Evolutionary conservation across 441 rosid genomes (phyloP).

Genomic region (Mallotus japonicus): DNA sequence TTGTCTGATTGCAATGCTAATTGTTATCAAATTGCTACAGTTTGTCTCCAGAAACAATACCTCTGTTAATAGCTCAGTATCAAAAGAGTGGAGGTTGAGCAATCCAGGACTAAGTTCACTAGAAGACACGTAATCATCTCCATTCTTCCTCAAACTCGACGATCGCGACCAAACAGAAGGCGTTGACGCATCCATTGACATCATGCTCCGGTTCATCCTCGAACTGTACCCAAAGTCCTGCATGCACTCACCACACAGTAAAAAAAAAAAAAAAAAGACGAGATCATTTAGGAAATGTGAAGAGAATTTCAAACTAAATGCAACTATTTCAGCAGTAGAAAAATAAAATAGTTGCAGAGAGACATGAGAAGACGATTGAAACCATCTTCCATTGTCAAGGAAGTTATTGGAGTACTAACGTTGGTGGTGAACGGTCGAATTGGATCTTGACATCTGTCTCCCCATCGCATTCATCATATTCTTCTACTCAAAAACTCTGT

Average conservation of each 20-base stretch:
- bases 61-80: constrained; percentile 59
- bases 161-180: constrained; percentile 41
- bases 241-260: neutral
- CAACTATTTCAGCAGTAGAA: neutral
- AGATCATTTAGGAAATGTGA: neutral
- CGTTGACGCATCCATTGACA: constrained; percentile 35
- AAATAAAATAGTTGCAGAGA: neutral
- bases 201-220: constrained; percentile 36
- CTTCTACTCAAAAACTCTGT: constrained; percentile 11
- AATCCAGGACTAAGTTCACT: constrained; percentile 57
- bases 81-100: constrained; percentile 68
- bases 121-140: constrained; percentile 39
- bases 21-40: no score
- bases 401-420: constrained; percentile 59
- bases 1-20: no score
- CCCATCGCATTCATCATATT: constrained; percentile 49
- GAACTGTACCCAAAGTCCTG: constrained; percentile 40
- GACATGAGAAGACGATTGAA: constrained; percentile 41
- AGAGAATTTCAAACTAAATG: neutral
- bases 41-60: constrained; percentile 13
- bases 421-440: constrained; percentile 44
- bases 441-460: constrained; percentile 44
- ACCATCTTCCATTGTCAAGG: constrained; percentile 40
- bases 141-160: constrained; percentile 54
- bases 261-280: neutral